Base-by-base conservation (phyloP, 768 basidiomycete species). In the Rhodocollybia butyracea region DNA sequence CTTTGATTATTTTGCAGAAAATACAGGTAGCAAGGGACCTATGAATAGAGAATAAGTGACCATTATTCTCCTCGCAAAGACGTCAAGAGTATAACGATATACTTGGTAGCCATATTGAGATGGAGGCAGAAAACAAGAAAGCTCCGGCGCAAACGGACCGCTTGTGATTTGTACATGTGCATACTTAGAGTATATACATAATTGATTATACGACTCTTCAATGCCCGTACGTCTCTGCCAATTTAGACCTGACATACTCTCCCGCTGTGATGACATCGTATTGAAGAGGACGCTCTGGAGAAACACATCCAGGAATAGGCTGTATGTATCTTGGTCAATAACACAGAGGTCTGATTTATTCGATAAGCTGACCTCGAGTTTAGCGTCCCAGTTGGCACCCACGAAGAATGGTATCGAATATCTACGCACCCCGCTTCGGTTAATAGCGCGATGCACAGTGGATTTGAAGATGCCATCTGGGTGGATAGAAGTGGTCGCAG, bases 1-100 rank as follows among this genome's bases (percentile, higher is more conserved):
- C 91, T 74, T 91, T 91, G 75, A 94, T 81, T 70, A 98, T 97
- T 75, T 88, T 97, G 81, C 96, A 98, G 76, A 97, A 98, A 64
- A 98, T 73, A 70, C 94, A 97, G 22, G 68, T 70, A 5, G 84
- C 78, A 50, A 88, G 75, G 46, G 74, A 73, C 63, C 86, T 86
- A 13, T 5, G 24, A 17, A 38, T 24, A 26, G 3, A n/a, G n/a
- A n/a, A n/a, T n/a, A n/a, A 22, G 40, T 21, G 17, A 12, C 31
- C 38, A 31, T 27, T 22, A 7, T 31, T 24, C 24, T 41, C 36
- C 24, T 22, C 21, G 6, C 8, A 7, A 31, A 8, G 36, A 3
- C 10, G 34, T n/a, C 45, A 53, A 21, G 7, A n/a, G 19, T 3
- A 7, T 5, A 21, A 34, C 21, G n/a, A 21, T 26, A 10, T 46